Evolutionary conservation across 75 land plant species (phyloP), one percentile per base, ranked within the genome.

Genomic region (Larix kaempferi): DNA sequence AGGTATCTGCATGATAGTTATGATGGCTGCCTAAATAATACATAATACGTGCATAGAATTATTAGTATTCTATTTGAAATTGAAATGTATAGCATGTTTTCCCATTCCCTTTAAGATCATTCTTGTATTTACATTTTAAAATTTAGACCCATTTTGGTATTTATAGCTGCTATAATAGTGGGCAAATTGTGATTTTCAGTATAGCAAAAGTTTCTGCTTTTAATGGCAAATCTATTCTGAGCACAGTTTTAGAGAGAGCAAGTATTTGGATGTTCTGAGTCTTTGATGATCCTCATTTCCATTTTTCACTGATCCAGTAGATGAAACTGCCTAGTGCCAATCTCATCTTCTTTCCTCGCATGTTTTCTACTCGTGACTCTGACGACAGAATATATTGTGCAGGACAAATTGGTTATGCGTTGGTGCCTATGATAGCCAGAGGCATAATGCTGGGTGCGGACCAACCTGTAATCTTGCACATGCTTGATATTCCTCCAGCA

Each of bases 341-440:
- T 59, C 10, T 59, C n/a, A n/a, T 59, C 25, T 22, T 59, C 23
- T 59, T 59, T 59, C 23, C 23, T 33, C 39, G 19, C 33, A 6
- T 35, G n/a, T 35, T 35, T 21, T 33, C 8, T 33, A 33, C 14
- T 16, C 19, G 14, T 35, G 69, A 35, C 61, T 57, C 3, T 61
- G 10, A 64, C 25, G 33, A 27, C 6, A 57, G 13, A 15, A n/a
- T 78, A 49, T 59, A 25, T 67, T 52, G 65, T 86, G 77, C 91
- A 97, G 98, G 99, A 22, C 99, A 97, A 95, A 97, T 97, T n/a
- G 98, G 98, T 4, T 97, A 97, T 88, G 98, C 99, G 19, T 89
- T 97, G 69, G 96, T 95, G 13, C 98, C 99, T 4, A 94, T 97
- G 98, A 89, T 97, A 78, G 99, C 99, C 6, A 88, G 98, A 60